Evolutionary conservation across 139 green algal species (phyloP).

Genomic region (Tetradesmus obliquus): DNA sequence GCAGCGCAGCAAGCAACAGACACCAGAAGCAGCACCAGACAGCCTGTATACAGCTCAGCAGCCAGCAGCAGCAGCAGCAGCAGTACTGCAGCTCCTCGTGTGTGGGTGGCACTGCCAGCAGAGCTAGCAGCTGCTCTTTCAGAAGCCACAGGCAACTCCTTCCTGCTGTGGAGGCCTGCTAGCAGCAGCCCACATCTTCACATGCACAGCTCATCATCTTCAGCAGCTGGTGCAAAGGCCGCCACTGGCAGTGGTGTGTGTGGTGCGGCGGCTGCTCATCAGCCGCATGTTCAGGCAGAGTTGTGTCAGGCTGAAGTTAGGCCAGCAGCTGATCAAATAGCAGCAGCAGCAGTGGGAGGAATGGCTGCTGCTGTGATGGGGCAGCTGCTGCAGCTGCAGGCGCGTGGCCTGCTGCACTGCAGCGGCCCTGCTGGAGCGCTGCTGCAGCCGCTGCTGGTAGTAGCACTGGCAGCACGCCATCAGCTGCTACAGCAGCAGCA

Average conservation of each 20-base stretch:
- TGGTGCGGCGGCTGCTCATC: not conserved
- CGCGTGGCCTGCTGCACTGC: not conserved
- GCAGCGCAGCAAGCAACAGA: not conserved
- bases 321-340: too few species aligned
- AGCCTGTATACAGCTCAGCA: not conserved
- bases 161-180: not conserved
- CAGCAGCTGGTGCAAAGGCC: not conserved
- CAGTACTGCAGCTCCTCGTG: not conserved
- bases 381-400: constrained; percentile 13
- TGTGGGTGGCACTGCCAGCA: not conserved
- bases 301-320: too few species aligned
- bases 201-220: not conserved
- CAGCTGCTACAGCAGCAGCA: too few species aligned
- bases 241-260: not conserved
- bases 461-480: not conserved
- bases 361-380: not conserved
- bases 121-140: not conserved
- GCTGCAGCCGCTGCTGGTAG: constrained; percentile 23
- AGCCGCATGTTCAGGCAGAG: too few species aligned
- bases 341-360: not conserved
- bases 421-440: not conserved
- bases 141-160: not conserved
- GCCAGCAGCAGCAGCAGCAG: not conserved
- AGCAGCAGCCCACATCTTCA: not conserved
- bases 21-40: not conserved